Base-by-base conservation (phyloP, 75 land plant genomes). In the Adiantum capillusveneris region DNA sequence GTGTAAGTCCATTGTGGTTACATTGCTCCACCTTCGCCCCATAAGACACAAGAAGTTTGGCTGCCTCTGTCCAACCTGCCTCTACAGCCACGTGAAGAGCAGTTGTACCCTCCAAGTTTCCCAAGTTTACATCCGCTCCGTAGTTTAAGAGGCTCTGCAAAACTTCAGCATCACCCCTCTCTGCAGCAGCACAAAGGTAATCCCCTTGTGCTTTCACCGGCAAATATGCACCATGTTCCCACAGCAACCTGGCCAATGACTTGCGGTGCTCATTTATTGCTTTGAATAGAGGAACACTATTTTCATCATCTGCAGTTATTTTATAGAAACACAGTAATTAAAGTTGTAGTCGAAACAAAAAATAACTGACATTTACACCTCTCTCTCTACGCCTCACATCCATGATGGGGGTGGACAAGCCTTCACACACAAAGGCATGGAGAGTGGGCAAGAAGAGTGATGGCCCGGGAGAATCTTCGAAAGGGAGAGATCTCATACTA, bases 251-350 rank as follows among this genome's bases (percentile, higher is more conserved):
- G 14, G 60, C 63, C 30, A 81, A 57, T 1, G 57, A 16, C 9
- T 78, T 64, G 51, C 84, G 81, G 13, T 63, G 46, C 14, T 65
- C 74, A 6, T 71, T 53, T 0, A 90, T 66, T n/a, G 96, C 91
- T 36, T 86, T 87, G 77, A 84, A 81, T 7, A 90, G 50, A 19
- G 96, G 96, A 25, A 83, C 74, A 53, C 31, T 76, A n/a, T 87
- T 90, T 19, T 86, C 87, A 13, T 73, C 68, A 79, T 90, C 96
- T 90, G 81, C 61, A 72, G n/a, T n/a, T n/a, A n/a, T n/a, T n/a
- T n/a, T n/a, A n/a, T n/a, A n/a, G n/a, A n/a, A n/a, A n/a, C n/a
- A n/a, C n/a, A n/a, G n/a, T n/a, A n/a, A n/a, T n/a, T n/a, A n/a
- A n/a, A n/a, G n/a, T n/a, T n/a, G n/a, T n/a, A n/a, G n/a, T n/a